Evolutionary conservation across 75 land plant species (phyloP), one percentile per base, ranked within the genome.

Genomic region (Ceratopteris richardii): DNA sequence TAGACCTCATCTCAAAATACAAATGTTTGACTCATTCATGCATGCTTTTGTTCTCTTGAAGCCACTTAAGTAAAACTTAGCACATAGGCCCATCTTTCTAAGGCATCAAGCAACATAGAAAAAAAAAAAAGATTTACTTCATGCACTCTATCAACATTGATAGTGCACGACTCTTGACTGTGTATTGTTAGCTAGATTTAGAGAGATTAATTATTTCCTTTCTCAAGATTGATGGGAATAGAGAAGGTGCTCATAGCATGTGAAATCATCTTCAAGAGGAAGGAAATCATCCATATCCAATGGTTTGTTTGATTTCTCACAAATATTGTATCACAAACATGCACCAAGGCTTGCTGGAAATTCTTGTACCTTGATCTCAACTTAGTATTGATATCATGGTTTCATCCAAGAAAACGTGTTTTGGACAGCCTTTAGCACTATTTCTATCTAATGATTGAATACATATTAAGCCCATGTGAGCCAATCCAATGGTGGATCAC

Each of bases 391-490:
- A 90, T 95, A 93, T 59, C 95, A 56, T 43, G 82, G 82, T 58
- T 93, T 93, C 58, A 93, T 29, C 52, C 90, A 58, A 14, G 79
- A 75, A 60, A 93, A 88, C 25, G 98, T 80, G 24, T 57, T 80
- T 47, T 58, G 77, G 2, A 86, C 80, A 0, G 76, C 65, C 53
- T 57, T 68, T 61, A 77, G 79, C 41, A 85, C 72, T 43, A 85
- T 87, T 28, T 70, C 71, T 27, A 85, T 73, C 53, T 82, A 85
- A 66, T 93, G 90, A 44, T 88, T 93, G 68, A 93, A 85, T 4
- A 87, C 94, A 67, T 88, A 86, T 58, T 93, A 95, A 9, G 89
- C 82, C 98, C 98, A 93, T 1, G 94, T 84, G 24, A 82, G 79
- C 98, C 98, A 93, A 47, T 88, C 95, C 71, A 85, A 61, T 1